These are phyloP conservation scores for Thelonectria discophora DNA, from an alignment of 2,329 filamentous ascomycete genomes.

Conservation along the genomic window DNA sequence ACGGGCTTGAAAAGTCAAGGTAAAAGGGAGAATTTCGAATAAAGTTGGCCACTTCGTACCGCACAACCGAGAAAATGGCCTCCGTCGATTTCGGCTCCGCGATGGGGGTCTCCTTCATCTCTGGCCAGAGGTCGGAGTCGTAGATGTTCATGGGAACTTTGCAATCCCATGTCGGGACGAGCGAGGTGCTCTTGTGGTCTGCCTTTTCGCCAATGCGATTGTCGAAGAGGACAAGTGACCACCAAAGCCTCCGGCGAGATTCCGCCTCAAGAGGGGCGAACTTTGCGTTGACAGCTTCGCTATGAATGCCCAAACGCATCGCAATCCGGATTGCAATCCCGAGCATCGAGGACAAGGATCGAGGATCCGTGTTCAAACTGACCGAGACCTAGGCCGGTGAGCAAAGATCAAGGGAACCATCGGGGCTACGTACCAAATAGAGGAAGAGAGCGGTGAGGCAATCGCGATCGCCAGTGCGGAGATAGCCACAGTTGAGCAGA, in stretches of 20 bases:
- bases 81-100: constrained; percentile 49
- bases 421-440: constrained; percentile 57
- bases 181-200: constrained; percentile 44
- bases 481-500: constrained; percentile 58
- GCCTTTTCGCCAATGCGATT: constrained; percentile 62
- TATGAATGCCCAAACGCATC: constrained; percentile 63
- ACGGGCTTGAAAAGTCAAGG: constrained; percentile 45
- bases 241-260: constrained; percentile 70
- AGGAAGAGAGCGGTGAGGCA: constrained; percentile 66
- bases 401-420: background rate
- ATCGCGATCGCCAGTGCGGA: constrained; percentile 60
- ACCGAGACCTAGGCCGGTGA: constrained; percentile 55
- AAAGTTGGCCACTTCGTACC: constrained; percentile 52
- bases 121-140: constrained; percentile 55
- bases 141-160: constrained; percentile 54
- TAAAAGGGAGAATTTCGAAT: constrained; percentile 47
- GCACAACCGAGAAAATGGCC: constrained; percentile 52
- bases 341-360: constrained; percentile 61
- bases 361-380: constrained; percentile 53
- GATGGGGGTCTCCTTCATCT: constrained; percentile 49
- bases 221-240: constrained; percentile 67
- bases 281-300: constrained; percentile 49
- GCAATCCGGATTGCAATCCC: constrained; percentile 66
- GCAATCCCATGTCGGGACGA: constrained; percentile 54
- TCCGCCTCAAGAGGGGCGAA: constrained; percentile 60